Evolutionary conservation across 176 grass and related monocot genomes (phyloP), one percentile per base, ranked within the genome.

Genomic region (Triticum urartu): DNA sequence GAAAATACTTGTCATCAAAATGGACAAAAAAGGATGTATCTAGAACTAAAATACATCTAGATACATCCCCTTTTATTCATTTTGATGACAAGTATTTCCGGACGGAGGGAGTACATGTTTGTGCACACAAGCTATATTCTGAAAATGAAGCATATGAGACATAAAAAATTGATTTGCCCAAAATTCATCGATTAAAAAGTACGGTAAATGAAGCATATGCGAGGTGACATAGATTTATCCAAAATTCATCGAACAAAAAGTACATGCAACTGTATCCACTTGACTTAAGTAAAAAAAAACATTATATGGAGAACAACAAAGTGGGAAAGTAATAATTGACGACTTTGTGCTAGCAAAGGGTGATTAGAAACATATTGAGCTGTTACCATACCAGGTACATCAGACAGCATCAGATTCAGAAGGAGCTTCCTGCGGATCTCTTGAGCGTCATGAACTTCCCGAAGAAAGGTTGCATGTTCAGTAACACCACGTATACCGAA

Each of bases 391-490:
- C 97, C 97, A 20, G 97, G 97, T 70, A 95, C 81, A 59, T 92
- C 92, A 75, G 94, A 98, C 17, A 98, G 74, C 97, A 98, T 98
- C 21, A 98, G 79, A 84, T 98, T 98, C 45, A 98, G 97, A 3
- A 98, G 97, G 61, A 98, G 92, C 77, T 87, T 95, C 79, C 97
- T 92, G 68, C 97, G 90, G 24, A 98, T 98, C 83, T 94, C 94
- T 90, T 98, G 97, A 28, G 97, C 97, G 83, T 94, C 92, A 67
- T 96, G 87, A 69, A 98, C 94, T 89, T 98, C 94, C 11, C 94
- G 88, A 50, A 98, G 94, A 95, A 98, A 98, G 65, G 89, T 92
- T 15, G 97, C 97, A 84, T 98, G 92, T 17, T 98, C 90, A 22
- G 86, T 83, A 48, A 98, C 97, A 84, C 97, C 97, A 43, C 45